These are phyloP conservation scores for Lepidium africanum DNA, from an alignment of 345 rosid species.

Conservation along the genomic window DNA sequence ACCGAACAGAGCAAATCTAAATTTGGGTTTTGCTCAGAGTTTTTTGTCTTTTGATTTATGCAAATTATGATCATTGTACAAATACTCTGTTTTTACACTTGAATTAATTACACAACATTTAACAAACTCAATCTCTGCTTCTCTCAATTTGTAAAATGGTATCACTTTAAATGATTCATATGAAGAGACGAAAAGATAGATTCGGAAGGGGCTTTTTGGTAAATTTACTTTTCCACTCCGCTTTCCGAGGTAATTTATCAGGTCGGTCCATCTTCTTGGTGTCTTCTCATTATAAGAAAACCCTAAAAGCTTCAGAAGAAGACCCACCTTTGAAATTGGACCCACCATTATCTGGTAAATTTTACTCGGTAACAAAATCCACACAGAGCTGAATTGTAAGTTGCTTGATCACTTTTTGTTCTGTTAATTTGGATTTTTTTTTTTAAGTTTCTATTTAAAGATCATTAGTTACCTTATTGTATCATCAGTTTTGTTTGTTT, in stretches of 20 bases:
- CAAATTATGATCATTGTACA: neutral
- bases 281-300: neutral
- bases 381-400: neutral
- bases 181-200: neutral
- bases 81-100: neutral
- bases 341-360: neutral
- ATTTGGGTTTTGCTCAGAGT: neutral
- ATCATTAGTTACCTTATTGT: neutral
- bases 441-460: no score
- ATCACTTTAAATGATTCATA: neutral
- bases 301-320: slow-evolving; percentile 3
- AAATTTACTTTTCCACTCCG: neutral
- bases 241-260: neutral
- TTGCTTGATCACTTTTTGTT: neutral
- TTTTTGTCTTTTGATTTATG: neutral
- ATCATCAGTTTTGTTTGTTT: neutral
- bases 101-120: neutral
- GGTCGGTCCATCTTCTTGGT: slow-evolving; percentile 1
- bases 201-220: neutral
- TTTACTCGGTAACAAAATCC: neutral
- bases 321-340: neutral
- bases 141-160: neutral
- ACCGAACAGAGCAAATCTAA: neutral
- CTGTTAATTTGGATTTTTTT: neutral
- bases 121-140: neutral